Conservation (phyloP, 352 stramenopile species). For the Pythium rishiriense region DNA sequence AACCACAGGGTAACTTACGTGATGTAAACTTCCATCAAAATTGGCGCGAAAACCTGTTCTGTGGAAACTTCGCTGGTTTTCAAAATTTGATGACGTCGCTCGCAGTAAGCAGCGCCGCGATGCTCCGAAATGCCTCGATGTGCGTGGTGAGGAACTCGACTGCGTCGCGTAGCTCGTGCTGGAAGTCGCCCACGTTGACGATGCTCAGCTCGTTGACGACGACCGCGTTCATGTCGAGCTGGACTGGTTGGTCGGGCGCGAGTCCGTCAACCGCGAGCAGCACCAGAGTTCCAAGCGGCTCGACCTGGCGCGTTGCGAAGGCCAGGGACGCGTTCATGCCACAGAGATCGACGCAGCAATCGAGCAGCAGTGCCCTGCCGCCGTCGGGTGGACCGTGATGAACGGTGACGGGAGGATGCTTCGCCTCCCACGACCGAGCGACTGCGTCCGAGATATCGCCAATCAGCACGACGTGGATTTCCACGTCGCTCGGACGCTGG, state of each 20-base stretch:
- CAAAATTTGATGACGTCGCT: neutral
- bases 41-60: slow-evolving; percentile 28
- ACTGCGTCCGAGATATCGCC: neutral
- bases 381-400: neutral
- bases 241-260: neutral
- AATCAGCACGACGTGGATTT: slow-evolving; percentile 10
- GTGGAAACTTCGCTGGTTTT: slow-evolving; percentile 11
- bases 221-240: slow-evolving; percentile 70
- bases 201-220: slow-evolving; percentile 70
- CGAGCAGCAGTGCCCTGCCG: slow-evolving; percentile 13
- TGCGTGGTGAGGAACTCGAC: slow-evolving; percentile 38
- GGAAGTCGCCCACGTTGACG: slow-evolving; percentile 39
- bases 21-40: slow-evolving; percentile 31
- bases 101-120: neutral
- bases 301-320: slow-evolving; percentile 41
- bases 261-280: neutral
- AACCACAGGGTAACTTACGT: slow-evolving; percentile 20
- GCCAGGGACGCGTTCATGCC: slow-evolving; percentile 39
- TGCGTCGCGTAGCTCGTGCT: slow-evolving; percentile 30
- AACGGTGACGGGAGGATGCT: slow-evolving; percentile 10
- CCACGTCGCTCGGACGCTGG: neutral
- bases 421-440: neutral
- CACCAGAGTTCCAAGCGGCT: slow-evolving; percentile 30
- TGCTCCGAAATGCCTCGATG: neutral
- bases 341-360: slow-evolving; percentile 58